Conservation (phyloP, 257 asterid species). For the Ophiorrhiza pumila region DNA sequence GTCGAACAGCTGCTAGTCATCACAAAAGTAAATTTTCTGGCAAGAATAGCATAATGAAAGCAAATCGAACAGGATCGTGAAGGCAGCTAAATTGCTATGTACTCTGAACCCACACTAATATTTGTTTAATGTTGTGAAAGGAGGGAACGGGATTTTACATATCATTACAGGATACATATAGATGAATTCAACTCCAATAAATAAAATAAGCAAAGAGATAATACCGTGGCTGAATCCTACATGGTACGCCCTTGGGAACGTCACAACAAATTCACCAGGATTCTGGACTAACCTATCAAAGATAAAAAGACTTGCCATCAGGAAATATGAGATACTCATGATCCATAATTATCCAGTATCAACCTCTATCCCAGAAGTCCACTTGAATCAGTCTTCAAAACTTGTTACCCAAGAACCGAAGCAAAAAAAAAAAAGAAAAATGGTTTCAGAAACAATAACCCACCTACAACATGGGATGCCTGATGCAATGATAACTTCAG, state of each 20-base stretch:
- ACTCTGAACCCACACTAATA: background rate
- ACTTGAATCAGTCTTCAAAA: slow-evolving; percentile 9
- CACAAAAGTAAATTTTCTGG: background rate
- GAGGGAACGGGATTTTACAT: background rate
- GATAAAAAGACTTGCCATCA: slow-evolving; percentile 14
- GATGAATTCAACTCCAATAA: background rate
- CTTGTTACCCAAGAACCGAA: slow-evolving; percentile 1
- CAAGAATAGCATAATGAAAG: background rate
- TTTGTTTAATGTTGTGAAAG: background rate
- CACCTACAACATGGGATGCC: slow-evolving; percentile 99
- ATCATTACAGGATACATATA: background rate
- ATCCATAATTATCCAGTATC: background rate
- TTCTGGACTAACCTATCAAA: slow-evolving; percentile 84
- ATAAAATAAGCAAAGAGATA: slow-evolving; percentile 19
- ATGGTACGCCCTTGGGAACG: slow-evolving; percentile 99
- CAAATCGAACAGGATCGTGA: background rate
- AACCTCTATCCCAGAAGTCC: background rate
- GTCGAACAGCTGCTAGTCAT: background rate
- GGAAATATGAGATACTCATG: slow-evolving; percentile 7
- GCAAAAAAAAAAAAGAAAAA: slow-evolving; percentile 15
- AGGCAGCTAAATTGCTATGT: background rate
- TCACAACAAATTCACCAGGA: slow-evolving; percentile 98
- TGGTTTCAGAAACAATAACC: slow-evolving; percentile 26
- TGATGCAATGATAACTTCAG: slow-evolving; percentile 68
- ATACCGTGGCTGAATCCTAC: slow-evolving; percentile 99